Base-by-base conservation (phyloP, 2,329 filamentous ascomycete species). In the Grosmannia serpens region DNA sequence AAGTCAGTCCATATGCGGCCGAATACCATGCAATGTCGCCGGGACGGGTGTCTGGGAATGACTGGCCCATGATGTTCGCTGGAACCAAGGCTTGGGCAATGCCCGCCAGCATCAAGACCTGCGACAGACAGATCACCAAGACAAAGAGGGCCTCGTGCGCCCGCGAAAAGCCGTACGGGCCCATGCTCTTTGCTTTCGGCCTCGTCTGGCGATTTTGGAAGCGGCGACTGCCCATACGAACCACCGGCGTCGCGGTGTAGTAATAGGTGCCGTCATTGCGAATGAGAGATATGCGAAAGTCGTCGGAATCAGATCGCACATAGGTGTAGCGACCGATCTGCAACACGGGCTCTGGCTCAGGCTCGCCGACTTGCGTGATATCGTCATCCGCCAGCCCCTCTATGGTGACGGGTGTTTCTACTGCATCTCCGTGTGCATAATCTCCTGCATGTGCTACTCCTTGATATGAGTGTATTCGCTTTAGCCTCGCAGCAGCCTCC, bases 21-120 rank as follows among this genome's bases (percentile, higher is more conserved):
- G 81, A 73, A 53, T 79, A 75, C 81, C 82, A 85, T 53, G 74
- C 75, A 17, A 82, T 69, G n/a, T 75, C 67, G 10, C 74, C 75
- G 0, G 70, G 67, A 2, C 74, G 71, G 4, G 65, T 70, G 52
- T 77, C 68, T 20, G 70, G 69, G 61, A 82, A 82, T 53, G 69
- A 73, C 15, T 66, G 62, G 22, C 75, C 77, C 56, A 83, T 77
- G 38, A 76, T 71, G 55, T 69, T 70, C 1, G 81, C 68, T 10
- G 79, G 75, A 9, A 78, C 71, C 33, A 84, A 67, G 3, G 71
- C 72, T 60, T 76, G 71, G 3, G 72, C 74, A 4, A 82, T 71
- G n/a, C 73, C 74, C 0, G 73, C 72, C 62, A 78, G 74, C 35
- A 76, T 77, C 61, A 77, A 71, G n/a, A 74, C 65, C 63, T 77